Percentiles rank a stretch among this genome's conserved stretches.
These are phyloP conservation scores for Apophysomyces sp. DNA, from an alignment of 371 early-diverging fungal species.

Conservation along the genomic window DNA sequence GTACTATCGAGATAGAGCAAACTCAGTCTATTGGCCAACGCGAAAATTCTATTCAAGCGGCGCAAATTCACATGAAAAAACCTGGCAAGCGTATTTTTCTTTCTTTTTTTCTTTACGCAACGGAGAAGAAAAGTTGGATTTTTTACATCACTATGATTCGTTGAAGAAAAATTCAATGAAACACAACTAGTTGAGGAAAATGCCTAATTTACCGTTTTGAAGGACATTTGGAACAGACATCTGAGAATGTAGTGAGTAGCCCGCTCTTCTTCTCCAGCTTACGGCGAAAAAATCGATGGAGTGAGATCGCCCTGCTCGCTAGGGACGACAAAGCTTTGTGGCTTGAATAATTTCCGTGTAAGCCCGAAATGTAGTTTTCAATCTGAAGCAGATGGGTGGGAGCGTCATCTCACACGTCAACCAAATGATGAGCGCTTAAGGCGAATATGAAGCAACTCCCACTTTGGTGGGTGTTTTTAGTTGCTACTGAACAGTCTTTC, in stretches of 20 bases:
- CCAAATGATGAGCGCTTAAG: background rate
- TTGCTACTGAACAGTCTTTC: background rate
- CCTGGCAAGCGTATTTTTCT: too few relatives aligned
- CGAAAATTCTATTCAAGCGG: too few relatives aligned
- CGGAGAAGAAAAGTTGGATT: background rate
- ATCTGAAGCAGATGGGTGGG: background rate
- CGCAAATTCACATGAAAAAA: too few relatives aligned
- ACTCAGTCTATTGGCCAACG: too few relatives aligned
- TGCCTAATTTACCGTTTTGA: background rate
- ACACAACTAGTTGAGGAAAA: background rate
- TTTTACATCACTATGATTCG: background rate
- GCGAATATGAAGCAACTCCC: conserved; percentile 2
- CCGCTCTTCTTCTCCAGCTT: background rate
- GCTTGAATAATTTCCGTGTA: background rate
- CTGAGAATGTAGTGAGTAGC: background rate
- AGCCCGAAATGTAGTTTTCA: conserved; percentile 2
- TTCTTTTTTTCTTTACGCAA: background rate
- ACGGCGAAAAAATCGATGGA: background rate
- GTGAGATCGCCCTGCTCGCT: background rate
- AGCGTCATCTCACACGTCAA: background rate
- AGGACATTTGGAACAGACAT: conserved; percentile 1
- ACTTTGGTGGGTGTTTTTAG: background rate
- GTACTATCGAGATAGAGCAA: too few relatives aligned
- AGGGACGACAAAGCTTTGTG: background rate
- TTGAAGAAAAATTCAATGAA: background rate